Evolutionary conservation across 2,329 filamentous ascomycete species (phyloP), one percentile per base, ranked within the genome.

Genomic region (Apiospora pterosperma): DNA sequence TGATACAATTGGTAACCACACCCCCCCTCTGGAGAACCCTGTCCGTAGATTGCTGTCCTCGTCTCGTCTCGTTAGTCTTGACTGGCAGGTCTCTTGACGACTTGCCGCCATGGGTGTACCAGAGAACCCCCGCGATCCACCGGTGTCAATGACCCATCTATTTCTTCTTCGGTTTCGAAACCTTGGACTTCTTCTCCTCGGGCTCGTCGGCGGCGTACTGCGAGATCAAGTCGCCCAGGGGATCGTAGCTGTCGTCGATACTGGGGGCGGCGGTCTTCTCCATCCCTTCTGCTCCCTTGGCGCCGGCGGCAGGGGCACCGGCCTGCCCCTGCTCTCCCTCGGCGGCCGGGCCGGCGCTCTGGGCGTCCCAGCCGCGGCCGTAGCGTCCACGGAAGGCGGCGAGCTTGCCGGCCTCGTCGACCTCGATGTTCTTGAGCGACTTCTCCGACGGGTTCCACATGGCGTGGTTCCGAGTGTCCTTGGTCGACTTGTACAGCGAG

Each of bases 371-470:
- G 12, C 88, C 88, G 65, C 90, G 84, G 31, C 96, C 96, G 81
- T 94, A 99, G 64, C 91, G 86, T 67, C 85, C 86, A 73, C 96
- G 86, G 82, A 99, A 99, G 63, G 92, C 91, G 62, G 90, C 91
- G 73, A 99, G 80, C 75, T 91, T 88, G 21, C 96, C 96, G 3
- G 96, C 95, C 84, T 98, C 96, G 77, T 99, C 96, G 68, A 96
- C 89, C 81, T 99, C 96, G 65, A 97, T 85, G 77, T 96, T 97
- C 76, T 90, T 82, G 72, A 99, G 83, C 67, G 91, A 90, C 79
- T 89, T 88, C 70, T 91, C 90, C 65, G 84, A 89, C 0, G 96
- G 96, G 77, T 98, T 96, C 96, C 96, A 99, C 63, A 97, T 80
- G 2, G 92, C 82, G 73, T 92, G 90, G 83, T 98, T 99, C 72